Percentiles rank a stretch among this genome's conserved stretches.
Conservation (phyloP, 108 stramenopile species). For the Phaeodactylum tricornutum region DNA sequence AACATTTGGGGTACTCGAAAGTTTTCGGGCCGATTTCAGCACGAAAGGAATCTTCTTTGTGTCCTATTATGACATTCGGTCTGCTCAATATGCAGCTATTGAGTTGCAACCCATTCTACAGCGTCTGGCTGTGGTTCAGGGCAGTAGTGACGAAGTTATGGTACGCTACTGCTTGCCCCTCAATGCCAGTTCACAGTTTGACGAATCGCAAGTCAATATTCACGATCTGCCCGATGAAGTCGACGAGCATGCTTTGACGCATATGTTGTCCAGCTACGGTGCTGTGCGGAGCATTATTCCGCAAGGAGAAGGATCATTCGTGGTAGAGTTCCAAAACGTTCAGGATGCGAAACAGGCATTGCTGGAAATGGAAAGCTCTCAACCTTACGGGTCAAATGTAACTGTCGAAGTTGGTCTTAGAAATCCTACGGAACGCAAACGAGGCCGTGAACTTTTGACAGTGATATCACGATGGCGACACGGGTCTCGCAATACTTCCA, state of each 20-base stretch:
- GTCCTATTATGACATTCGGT: slow-evolving; percentile 72
- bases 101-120: slow-evolving; percentile 37
- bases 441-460: slow-evolving; percentile 65
- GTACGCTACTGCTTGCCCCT: slow-evolving; percentile 77
- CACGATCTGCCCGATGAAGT: slow-evolving; percentile 51
- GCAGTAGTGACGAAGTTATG: slow-evolving; percentile 21
- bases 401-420: slow-evolving; percentile 53
- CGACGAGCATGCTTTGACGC: slow-evolving; percentile 42
- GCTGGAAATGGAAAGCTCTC: slow-evolving; percentile 65
- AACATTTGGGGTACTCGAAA: slow-evolving; percentile 58
- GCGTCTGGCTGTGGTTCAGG: slow-evolving; percentile 8
- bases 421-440: slow-evolving; percentile 52
- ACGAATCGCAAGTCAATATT: slow-evolving; percentile 70
- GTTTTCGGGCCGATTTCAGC: slow-evolving; percentile 69
- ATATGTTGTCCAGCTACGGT: slow-evolving; percentile 61
- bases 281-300: slow-evolving; percentile 52
- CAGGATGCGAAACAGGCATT: slow-evolving; percentile 84
- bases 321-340: slow-evolving; percentile 79
- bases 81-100: slow-evolving; percentile 64
- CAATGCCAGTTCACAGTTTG: slow-evolving; percentile 65
- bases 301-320: slow-evolving; percentile 43
- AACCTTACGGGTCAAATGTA: slow-evolving; percentile 71
- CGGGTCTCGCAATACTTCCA: not conserved
- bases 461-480: slow-evolving; percentile 75
- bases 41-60: slow-evolving; percentile 65